These are phyloP conservation scores for Clavispora asparagi DNA, from an alignment of 805 yeast genomes.

Conservation along the genomic window DNA sequence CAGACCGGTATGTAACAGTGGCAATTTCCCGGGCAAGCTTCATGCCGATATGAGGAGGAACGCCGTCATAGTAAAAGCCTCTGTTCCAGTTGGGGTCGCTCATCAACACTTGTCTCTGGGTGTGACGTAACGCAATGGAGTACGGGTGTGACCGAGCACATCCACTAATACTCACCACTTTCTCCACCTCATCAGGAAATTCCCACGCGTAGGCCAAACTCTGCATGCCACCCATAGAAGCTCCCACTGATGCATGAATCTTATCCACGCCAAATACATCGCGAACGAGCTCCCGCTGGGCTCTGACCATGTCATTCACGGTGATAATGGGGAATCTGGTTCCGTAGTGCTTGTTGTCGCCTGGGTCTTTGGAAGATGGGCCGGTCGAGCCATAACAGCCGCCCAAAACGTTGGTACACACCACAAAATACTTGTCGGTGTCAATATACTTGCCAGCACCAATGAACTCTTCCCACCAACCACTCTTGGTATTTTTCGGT, in stretches of 20 bases:
- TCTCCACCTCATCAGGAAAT: slow-evolving; percentile 70
- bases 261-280: slow-evolving; percentile 58
- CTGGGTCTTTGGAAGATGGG: slow-evolving; percentile 76
- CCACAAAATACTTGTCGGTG: slow-evolving; percentile 72
- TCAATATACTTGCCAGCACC: slow-evolving; percentile 81
- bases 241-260: slow-evolving; percentile 77
- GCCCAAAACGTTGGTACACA: slow-evolving; percentile 89
- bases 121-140: slow-evolving; percentile 88
- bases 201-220: slow-evolving; percentile 82
- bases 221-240: slow-evolving; percentile 99
- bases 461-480: slow-evolving; percentile 96
- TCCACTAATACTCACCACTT: slow-evolving; percentile 78
- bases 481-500: slow-evolving; percentile 58
- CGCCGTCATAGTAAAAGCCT: slow-evolving; percentile 72
- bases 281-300: slow-evolving; percentile 66
- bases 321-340: slow-evolving; percentile 85
- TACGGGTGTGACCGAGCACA: slow-evolving; percentile 94
- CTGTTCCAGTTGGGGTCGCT: slow-evolving; percentile 93
- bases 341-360: slow-evolving; percentile 62
- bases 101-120: slow-evolving; percentile 91
- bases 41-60: slow-evolving; percentile 95
- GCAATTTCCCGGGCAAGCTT: slow-evolving; percentile 91
- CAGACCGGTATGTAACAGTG: slow-evolving; percentile 88
- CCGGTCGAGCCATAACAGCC: slow-evolving; percentile 97
- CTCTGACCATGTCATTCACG: slow-evolving; percentile 85